Base-by-base conservation (phyloP, 2,329 filamentous ascomycete species). In the Penicillium sp. region DNA sequence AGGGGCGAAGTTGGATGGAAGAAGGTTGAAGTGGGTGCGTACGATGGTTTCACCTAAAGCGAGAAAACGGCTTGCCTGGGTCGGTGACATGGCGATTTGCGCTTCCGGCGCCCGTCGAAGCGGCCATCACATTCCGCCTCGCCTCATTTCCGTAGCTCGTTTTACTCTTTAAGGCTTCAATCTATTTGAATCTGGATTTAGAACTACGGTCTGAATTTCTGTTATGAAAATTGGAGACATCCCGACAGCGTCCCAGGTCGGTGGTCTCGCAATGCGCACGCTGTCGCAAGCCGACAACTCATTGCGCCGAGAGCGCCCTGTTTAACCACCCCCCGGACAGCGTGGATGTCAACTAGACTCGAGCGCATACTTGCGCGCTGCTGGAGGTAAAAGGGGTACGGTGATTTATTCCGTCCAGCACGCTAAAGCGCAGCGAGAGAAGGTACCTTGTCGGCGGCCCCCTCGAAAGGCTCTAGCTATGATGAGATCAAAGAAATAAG, bases 31-130 rank as follows among this genome's bases (percentile, higher is more conserved):
- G 58, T 60, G 55, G 57, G 57, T 62, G 57, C 47, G 55, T 59
- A 55, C 54, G 59, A 60, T 52, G 62, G 64, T 67, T 67, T 67
- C 64, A 67, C 63, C 59, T 63, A 59, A 64, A 61, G 60, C 60
- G 62, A 64, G 59, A 61, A 62, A 62, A 52, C 52, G 54, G 58
- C 44, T 45, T 48, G 38, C 43, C 50, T 56, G 54, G 58, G 52
- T 54, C 53, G 52, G 57, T 54, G 56, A 58, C 57, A 61, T 58
- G 56, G 53, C 51, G 51, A 53, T 49, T 54, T 54, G 53, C 57
- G 54, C 53, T 50, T 48, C 50, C 51, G 54, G 51, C 44, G 36
- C 42, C 43, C 48, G 45, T 37, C 39, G 33, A 36, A 42, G 45
- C 36, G 42, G 41, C 39, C 51, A 50, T 47, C 51, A 50, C 43